Evolutionary conservation across 2,329 filamentous ascomycete species (phyloP).

Genomic region (Penicillium sp.): DNA sequence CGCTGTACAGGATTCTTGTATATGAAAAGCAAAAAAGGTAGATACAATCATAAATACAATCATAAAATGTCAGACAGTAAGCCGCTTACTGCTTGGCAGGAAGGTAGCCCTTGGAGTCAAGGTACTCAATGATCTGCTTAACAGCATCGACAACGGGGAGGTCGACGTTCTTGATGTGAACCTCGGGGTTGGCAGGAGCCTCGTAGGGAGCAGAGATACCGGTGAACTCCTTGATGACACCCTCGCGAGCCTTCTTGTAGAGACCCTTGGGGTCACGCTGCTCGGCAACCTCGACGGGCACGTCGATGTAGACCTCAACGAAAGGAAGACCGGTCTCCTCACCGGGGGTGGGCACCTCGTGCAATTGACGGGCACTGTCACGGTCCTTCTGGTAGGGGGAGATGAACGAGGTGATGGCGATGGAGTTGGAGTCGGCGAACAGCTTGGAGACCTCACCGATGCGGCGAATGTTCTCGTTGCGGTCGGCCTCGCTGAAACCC

Average conservation of each 20-base stretch:
- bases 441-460: conserved; percentile 97
- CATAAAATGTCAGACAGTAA: not conserved
- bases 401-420: conserved; percentile 96
- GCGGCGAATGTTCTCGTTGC: conserved; percentile 96
- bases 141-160: conserved; percentile 87
- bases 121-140: conserved; percentile 76
- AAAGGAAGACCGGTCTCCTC: conserved; percentile 74
- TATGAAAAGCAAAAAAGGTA: not conserved
- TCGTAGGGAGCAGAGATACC: conserved; percentile 95
- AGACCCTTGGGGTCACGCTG: conserved; percentile 94
- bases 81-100: conserved; percentile 35
- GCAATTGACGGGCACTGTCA: conserved; percentile 76
- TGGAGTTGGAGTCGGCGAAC: conserved; percentile 84
- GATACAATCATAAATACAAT: conserved; percentile 5
- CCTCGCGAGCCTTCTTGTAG: conserved; percentile 93
- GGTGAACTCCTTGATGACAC: conserved; percentile 96
- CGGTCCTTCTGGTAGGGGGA: conserved; percentile 90
- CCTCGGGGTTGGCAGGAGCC: conserved; percentile 80
- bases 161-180: conserved; percentile 81
- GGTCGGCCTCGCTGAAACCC: conserved; percentile 87
- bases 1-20: conserved; percentile 12
- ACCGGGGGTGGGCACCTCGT: conserved; percentile 61
- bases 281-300: conserved; percentile 89
- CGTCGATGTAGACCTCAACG: conserved; percentile 90
- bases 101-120: conserved; percentile 68